These are phyloP conservation scores for Artemisia tridentata DNA, from an alignment of 129 eudicot species.

Conservation along the genomic window DNA sequence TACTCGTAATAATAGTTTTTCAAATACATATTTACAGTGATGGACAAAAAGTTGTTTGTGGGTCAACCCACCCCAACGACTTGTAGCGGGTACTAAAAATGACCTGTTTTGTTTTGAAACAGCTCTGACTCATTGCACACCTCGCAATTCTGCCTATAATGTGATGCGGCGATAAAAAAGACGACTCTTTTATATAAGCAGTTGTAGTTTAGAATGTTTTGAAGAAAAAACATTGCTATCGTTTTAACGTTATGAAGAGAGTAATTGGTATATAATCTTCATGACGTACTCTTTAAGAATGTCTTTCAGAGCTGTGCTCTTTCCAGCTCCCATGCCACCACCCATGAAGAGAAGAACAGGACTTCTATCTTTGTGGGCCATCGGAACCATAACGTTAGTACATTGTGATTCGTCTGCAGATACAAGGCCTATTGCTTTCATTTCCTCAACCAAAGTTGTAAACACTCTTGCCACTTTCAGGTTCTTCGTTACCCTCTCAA, in stretches of 20 bases:
- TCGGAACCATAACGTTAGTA: conserved; percentile 94
- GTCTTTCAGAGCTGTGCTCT: conserved; percentile 95
- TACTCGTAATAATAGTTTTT: background rate
- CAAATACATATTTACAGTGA: background rate
- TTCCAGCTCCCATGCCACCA: conserved; percentile 99
- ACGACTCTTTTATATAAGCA: background rate
- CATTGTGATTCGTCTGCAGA: conserved; percentile 79
- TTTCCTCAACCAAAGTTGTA: conserved; percentile 88
- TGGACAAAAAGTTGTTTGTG: no score
- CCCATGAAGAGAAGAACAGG: conserved; percentile 99
- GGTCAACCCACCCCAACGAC: no score
- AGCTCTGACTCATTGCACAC: no score
- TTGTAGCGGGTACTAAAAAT: no score
- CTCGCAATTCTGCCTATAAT: no score
- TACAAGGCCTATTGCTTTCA: conserved; percentile 87
- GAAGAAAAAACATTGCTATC: no score
- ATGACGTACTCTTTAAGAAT: conserved; percentile 84
- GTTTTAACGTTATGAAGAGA: background rate
- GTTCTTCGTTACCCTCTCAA: conserved; percentile 90
- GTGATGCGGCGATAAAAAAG: no score
- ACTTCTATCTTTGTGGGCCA: conserved; percentile 93
- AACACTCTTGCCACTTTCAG: conserved; percentile 95
- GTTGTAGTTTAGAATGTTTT: background rate
- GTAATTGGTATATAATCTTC: background rate
- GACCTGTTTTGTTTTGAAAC: no score